A percentile compares a stretch with the other conserved stretches of the same genome.
Evolutionary conservation across 2,329 filamentous ascomycete genomes (phyloP).

Genomic region (Lachnellula hyalina): DNA sequence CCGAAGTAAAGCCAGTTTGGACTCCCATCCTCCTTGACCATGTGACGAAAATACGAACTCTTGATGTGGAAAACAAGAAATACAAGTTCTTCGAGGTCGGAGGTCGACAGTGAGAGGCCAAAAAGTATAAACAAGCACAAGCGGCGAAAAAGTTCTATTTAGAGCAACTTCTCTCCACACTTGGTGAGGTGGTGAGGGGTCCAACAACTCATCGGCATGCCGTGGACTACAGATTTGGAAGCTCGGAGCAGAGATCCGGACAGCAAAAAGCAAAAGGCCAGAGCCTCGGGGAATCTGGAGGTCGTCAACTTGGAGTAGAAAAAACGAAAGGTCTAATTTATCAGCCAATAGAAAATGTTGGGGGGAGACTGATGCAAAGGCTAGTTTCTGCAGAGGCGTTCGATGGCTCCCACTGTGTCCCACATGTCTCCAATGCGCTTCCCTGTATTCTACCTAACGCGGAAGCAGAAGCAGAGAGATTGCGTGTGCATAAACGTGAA

Average conservation of each 20-base stretch:
- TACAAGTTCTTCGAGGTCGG: background rate
- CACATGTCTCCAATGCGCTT: constrained; percentile 8
- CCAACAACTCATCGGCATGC: background rate
- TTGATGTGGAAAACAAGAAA: background rate
- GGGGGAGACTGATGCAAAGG: background rate
- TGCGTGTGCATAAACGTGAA: constrained; percentile 10
- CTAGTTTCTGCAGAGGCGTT: background rate
- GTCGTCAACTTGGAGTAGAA: background rate
- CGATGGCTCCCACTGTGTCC: constrained; percentile 8
- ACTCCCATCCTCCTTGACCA: background rate
- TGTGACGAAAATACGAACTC: background rate
- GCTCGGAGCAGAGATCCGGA: background rate
- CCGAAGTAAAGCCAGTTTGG: constrained; percentile 10
- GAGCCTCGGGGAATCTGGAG: constrained; percentile 5
- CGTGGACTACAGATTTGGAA: background rate
- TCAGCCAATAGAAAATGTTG: constrained; percentile 11
- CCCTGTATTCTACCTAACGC: constrained; percentile 8
- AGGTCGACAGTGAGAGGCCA: background rate
- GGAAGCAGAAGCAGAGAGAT: constrained; percentile 13
- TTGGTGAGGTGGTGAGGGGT: background rate
- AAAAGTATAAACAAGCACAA: constrained; percentile 1
- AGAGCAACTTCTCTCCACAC: background rate
- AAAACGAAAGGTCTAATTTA: background rate
- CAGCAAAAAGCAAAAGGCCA: background rate
- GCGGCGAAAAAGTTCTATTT: constrained; percentile 4